Conservation (phyloP, 2,329 filamentous ascomycete genomes). For the Parasarocladium wereldwijsianum region DNA sequence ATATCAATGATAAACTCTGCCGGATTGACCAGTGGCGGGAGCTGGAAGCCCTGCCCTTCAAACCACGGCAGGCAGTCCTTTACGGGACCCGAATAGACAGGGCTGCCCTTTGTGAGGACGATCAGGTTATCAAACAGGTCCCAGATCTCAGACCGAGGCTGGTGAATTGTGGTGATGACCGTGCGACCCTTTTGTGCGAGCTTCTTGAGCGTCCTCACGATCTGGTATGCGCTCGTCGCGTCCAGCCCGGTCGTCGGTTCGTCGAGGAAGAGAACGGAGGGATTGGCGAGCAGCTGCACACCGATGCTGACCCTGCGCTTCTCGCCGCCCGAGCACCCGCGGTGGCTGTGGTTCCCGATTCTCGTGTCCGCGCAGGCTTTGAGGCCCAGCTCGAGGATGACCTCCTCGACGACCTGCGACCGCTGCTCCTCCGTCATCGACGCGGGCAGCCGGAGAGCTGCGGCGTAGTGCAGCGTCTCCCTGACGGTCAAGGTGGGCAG, state of each 20-base stretch:
- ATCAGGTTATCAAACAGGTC: slow-evolving; percentile 59
- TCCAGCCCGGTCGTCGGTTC: slow-evolving; percentile 69
- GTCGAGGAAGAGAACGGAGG: slow-evolving; percentile 63
- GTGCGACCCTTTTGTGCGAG: slow-evolving; percentile 56
- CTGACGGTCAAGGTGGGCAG: slow-evolving; percentile 60
- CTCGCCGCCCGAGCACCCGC: slow-evolving; percentile 67
- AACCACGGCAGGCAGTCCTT: slow-evolving; percentile 51
- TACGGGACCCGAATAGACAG: slow-evolving; percentile 51
- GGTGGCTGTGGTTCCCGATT: slow-evolving; percentile 56
- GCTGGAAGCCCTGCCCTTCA: slow-evolving; percentile 37
- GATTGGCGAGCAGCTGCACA: slow-evolving; percentile 66
- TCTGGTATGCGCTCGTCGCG: slow-evolving; percentile 61
- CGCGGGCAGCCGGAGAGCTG: slow-evolving; percentile 53
- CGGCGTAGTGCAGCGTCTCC: slow-evolving; percentile 60
- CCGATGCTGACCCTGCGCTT: slow-evolving; percentile 65
- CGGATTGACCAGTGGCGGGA: slow-evolving; percentile 63
- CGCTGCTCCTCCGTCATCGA: slow-evolving; percentile 45
- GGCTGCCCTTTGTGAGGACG: slow-evolving; percentile 50
- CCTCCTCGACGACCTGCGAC: slow-evolving; percentile 53
- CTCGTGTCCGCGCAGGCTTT: slow-evolving; percentile 66
- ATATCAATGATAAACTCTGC: slow-evolving; percentile 65
- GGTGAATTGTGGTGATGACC: slow-evolving; percentile 61
- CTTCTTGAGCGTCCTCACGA: slow-evolving; percentile 54
- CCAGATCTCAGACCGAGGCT: slow-evolving; percentile 70
- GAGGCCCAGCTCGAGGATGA: slow-evolving; percentile 59